Evolutionary conservation across 257 asterid species (phyloP).

Genomic region (Solanum corneliomulleri): DNA sequence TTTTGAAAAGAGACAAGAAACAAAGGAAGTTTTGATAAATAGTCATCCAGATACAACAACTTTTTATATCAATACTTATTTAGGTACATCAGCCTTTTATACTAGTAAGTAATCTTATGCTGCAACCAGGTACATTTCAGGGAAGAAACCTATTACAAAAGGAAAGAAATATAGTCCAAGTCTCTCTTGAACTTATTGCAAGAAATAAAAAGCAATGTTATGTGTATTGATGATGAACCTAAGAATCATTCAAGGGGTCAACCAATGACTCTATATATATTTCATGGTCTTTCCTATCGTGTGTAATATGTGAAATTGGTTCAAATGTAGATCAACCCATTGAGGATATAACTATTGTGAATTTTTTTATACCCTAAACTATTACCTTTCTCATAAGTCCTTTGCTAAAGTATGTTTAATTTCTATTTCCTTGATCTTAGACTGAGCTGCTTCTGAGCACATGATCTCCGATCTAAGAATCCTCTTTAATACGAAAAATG

Average conservation of each 20-base stretch:
- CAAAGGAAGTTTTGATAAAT: background rate
- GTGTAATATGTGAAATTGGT: background rate
- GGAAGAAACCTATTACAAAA: background rate
- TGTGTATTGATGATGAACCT: background rate
- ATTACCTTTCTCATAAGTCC: background rate
- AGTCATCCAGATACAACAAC: no score
- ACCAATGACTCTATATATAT: background rate
- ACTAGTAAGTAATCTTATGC: background rate
- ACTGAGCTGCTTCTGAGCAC: background rate
- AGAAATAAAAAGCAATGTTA: background rate
- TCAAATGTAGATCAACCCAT: background rate
- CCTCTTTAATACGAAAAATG: background rate
- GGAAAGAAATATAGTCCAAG: background rate
- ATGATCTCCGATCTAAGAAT: background rate
- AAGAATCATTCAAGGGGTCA: background rate
- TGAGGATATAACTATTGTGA: background rate
- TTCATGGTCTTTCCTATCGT: background rate
- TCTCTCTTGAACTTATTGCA: background rate
- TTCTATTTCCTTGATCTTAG: background rate
- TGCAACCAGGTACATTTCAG: background rate
- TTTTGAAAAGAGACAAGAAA: background rate
- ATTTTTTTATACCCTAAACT: background rate
- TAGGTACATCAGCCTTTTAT: background rate
- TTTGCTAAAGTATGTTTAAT: background rate
- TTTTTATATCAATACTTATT: no score